Percentiles rank a stretch among this genome's conserved stretches.
Evolutionary conservation across 73 alveolate genomes (phyloP).

Genomic region (Strombidium stylifer): DNA sequence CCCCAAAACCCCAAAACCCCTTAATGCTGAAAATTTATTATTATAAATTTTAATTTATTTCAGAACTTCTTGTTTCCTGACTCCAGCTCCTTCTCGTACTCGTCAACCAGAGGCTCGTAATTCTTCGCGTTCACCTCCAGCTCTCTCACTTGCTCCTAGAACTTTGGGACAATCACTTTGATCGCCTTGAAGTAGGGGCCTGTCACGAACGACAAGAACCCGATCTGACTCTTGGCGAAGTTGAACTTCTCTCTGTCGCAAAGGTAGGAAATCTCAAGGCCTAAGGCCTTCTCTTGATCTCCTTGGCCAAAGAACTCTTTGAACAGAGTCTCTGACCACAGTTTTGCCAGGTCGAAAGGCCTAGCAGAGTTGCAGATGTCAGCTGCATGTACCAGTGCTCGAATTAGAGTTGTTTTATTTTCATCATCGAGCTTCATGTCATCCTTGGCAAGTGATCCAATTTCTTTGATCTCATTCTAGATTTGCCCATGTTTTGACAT

Average conservation of each 20-base stretch:
- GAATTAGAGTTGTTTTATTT: slow-evolving; percentile 56
- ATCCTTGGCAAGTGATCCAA: slow-evolving; percentile 20
- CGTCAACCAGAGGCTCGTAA: slow-evolving; percentile 34
- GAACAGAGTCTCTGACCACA: slow-evolving; percentile 62
- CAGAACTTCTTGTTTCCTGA: too few relatives aligned
- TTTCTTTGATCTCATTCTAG: slow-evolving; percentile 35
- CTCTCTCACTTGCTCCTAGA: not conserved
- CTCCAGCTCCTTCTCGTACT: slow-evolving; percentile 37
- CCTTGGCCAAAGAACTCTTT: slow-evolving; percentile 78
- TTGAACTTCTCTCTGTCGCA: slow-evolving; percentile 94
- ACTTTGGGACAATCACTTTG: slow-evolving; percentile 22
- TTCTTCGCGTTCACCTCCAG: slow-evolving; percentile 17
- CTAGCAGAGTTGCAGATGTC: slow-evolving; percentile 69
- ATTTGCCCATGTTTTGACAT: slow-evolving; percentile 69
- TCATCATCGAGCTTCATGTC: slow-evolving; percentile 51
- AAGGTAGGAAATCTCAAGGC: slow-evolving; percentile 77
- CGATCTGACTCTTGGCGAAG: slow-evolving; percentile 84
- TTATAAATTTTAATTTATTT: too few relatives aligned
- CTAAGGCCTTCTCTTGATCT: slow-evolving; percentile 83
- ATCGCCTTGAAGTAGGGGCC: slow-evolving; percentile 70
- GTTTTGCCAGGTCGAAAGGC: slow-evolving; percentile 51
- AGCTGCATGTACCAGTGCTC: slow-evolving; percentile 74
- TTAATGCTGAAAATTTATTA: too few relatives aligned
- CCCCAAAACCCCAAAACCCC: too few relatives aligned
- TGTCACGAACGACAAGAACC: slow-evolving; percentile 91